Base-by-base conservation (phyloP, 208 protist species). In the Histomonas meleagridis region DNA sequence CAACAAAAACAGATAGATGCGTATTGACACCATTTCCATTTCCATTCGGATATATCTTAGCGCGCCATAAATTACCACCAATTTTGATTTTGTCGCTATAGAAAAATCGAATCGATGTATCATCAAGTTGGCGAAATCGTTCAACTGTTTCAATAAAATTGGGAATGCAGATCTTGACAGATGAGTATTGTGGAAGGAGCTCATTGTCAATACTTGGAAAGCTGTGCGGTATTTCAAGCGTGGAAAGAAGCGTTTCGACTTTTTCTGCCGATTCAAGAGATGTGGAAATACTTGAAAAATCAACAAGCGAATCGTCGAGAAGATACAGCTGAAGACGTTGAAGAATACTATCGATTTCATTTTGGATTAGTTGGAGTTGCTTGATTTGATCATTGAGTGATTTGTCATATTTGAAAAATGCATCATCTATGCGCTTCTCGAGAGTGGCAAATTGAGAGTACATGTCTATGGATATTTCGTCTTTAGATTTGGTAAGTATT, bases 1-100 rank as follows among this genome's bases (percentile, higher is more conserved):
- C 76, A 51, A 86, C 26, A 48, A 86, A 86, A 43, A 86, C 46
- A 48, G 76, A 86, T 32, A 86, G 32, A 35, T 86, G 76, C 0
- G 76, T 55, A 16, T 28, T 28, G 7, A 1, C 43, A 38, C 76
- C 76, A 28, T 86, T 86, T 51, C 23, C 0, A 35, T 86, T 86
- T 35, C 76, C 76, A 32, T 86, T 51, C 38, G 76, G 76, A 86
- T 86, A 86, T 38, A 86, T n/a, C 38, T 86, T 86, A 26, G 16
- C 76, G 32, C 76, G 23, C 76, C 76, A 86, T 43, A 1, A 38
- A n/a, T 43, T 46, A 26, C 76, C 76, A 16, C 18, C 18, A 32
- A 48, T 14, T 55, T 86, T 86, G 18, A 86, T n/a, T 28, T 86
- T 46, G 5, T 14, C 26, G 7, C 46, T 32, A 48, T 86, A 86